Base-by-base conservation (phyloP, 176 grass and related monocot genomes). In the Aegilops bicornis region DNA sequence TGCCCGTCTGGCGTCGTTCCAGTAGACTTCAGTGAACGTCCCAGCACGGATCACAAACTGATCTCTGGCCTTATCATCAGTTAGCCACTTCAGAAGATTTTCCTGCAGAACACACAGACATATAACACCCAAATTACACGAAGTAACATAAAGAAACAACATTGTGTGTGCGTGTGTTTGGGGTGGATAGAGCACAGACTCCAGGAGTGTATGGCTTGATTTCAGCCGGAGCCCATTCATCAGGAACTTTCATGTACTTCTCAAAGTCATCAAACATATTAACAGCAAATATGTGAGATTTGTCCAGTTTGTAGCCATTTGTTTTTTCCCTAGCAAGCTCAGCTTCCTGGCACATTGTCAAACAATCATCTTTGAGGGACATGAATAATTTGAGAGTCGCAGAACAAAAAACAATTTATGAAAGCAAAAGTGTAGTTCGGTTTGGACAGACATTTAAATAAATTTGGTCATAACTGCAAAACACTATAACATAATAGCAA, bases 271-370 rank as follows among this genome's bases (percentile, higher is more conserved):
- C 19, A 1, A 59, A 93, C 50, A 95, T 74, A 87, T 98, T 94
- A 74, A 98, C 90, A 40, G 88, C 86, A 76, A 98, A 95, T 79
- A 94, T 92, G 58, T 95, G 96, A 36, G 91, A 92, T 78, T 87
- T 98, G 84, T 98, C 96, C 23, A 98, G 86, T 48, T 91, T 98
- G 87, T 92, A 95, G 6, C 93, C 96, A 92, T 94, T 88, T 47
- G 93, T 92, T 83, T 94, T 95, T 65, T 98, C 96, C 88, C 90
- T 91, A 20, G 96, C 96, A 81, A 93, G 82, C 79, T 95, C 88
- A 33, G 93, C 96, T 92, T 98, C 96, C 96, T 98, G 83, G 50
- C 52, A 84, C 50, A 20, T 60, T 43, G 64, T 54, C 54, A 84
- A 66, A 50, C 56, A 80, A 32, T 79, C 9, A 42, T 80, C 82